A percentile compares a stretch with the other conserved stretches of the same genome.
Evolutionary conservation across 805 yeast species (phyloP).

Genomic region (Barnettozyma salicaria): DNA sequence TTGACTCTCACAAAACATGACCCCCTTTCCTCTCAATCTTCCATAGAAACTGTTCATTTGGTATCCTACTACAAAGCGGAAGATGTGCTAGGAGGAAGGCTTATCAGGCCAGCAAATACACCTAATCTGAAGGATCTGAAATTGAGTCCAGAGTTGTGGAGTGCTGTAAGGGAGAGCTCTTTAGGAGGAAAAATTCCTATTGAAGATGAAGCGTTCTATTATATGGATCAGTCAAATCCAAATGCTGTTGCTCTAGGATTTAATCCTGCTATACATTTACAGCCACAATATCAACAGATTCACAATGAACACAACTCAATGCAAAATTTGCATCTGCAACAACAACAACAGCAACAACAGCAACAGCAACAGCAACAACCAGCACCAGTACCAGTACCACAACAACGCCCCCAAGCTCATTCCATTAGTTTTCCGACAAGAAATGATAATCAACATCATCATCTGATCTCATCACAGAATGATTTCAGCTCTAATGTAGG

Average conservation of each 20-base stretch:
- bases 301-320: neutral
- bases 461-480: no score
- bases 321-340: neutral
- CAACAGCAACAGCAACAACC: conserved; percentile 4
- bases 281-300: conserved; percentile 13
- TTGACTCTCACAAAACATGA: conserved; percentile 21
- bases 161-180: conserved; percentile 51
- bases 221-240: conserved; percentile 33
- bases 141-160: conserved; percentile 44
- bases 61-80: conserved; percentile 73
- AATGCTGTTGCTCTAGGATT: conserved; percentile 16
- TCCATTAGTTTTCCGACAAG: no score
- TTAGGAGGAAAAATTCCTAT: conserved; percentile 48
- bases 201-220: conserved; percentile 46
- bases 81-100: conserved; percentile 57
- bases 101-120: conserved; percentile 53
- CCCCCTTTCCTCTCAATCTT: conserved; percentile 13
- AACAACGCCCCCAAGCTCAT: no score
- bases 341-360: conserved; percentile 1
- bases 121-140: conserved; percentile 42
- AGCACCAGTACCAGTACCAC: no score
- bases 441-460: no score
- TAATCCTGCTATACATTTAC: conserved; percentile 18
- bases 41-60: conserved; percentile 54
- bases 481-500: no score